Conservation (phyloP, 176 grass and related monocot genomes). For the Carex kokanica region DNA sequence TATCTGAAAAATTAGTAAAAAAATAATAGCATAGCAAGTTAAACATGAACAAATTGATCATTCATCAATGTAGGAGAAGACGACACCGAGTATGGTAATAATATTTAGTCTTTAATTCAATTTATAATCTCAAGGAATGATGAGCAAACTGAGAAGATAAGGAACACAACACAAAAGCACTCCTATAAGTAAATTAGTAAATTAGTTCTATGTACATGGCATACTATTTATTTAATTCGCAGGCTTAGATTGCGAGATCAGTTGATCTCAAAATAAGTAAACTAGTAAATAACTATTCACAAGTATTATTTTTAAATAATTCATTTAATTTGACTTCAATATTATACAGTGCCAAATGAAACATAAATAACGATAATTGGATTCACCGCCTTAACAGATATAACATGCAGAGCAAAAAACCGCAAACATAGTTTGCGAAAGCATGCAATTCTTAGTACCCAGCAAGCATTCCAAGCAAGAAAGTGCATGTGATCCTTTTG, state of each 20-base stretch:
- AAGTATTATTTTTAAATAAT: not conserved
- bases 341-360: not conserved
- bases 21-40: not conserved
- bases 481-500: too few species aligned
- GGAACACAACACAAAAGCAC: too few species aligned
- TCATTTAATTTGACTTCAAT: not conserved
- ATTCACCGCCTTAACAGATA: not conserved
- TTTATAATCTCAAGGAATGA: not conserved
- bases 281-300: too few species aligned
- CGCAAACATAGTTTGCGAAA: not conserved
- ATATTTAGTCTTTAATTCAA: not conserved
- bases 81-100: not conserved
- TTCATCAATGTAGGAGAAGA: not conserved
- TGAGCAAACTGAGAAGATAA: too few species aligned
- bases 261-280: not conserved
- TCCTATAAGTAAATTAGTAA: too few species aligned
- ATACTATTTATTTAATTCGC: too few species aligned
- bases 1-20: not conserved
- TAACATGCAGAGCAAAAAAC: not conserved
- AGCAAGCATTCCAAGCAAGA: too few species aligned
- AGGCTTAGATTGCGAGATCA: not conserved
- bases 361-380: not conserved
- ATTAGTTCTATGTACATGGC: too few species aligned
- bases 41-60: not conserved
- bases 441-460: not conserved